Evolutionary conservation across 805 yeast genomes (phyloP).

Genomic region (Metschnikowia henanensis): DNA sequence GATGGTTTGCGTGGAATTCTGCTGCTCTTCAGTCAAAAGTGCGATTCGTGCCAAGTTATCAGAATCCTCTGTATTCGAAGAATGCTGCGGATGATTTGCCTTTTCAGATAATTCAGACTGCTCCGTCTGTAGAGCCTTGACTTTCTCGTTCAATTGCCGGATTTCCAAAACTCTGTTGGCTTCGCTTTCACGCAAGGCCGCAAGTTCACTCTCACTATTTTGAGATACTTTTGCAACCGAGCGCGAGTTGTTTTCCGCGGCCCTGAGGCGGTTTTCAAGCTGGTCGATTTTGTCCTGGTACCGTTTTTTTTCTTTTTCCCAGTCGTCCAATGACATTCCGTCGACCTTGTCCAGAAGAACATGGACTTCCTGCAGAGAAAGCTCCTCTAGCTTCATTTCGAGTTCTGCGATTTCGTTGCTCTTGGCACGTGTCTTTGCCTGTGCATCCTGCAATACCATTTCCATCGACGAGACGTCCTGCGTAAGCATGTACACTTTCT

Average conservation of each 20-base stretch:
- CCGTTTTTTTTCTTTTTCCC: conserved; percentile 10
- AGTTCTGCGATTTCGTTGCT: conserved; percentile 16
- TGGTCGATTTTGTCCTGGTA: conserved; percentile 7
- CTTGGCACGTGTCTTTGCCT: conserved; percentile 14
- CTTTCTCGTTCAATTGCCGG: neutral
- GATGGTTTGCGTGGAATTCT: conserved; percentile 14
- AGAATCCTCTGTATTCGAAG: neutral
- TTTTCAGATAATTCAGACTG: neutral
- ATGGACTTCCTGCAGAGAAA: conserved; percentile 2
- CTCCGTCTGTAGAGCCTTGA: conserved; percentile 1
- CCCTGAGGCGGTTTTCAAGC: conserved; percentile 3
- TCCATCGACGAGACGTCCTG: conserved; percentile 20
- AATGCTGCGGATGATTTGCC: neutral
- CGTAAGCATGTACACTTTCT: conserved; percentile 14
- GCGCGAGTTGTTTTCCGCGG: neutral
- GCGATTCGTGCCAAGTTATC: neutral
- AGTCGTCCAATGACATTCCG: conserved; percentile 12
- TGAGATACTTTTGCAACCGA: neutral
- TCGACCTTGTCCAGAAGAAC: conserved; percentile 10
- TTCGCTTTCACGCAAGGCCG: conserved; percentile 1
- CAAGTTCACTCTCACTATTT: conserved; percentile 2
- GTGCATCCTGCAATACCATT: conserved; percentile 16
- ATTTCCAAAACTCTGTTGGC: neutral
- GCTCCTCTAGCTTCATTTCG: conserved; percentile 14
- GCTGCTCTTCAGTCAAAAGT: neutral